Percentiles rank a stretch among this genome's conserved stretches.
Conservation (phyloP, 1,284 basidiomycete species). For the Cronartium quercuum region DNA sequence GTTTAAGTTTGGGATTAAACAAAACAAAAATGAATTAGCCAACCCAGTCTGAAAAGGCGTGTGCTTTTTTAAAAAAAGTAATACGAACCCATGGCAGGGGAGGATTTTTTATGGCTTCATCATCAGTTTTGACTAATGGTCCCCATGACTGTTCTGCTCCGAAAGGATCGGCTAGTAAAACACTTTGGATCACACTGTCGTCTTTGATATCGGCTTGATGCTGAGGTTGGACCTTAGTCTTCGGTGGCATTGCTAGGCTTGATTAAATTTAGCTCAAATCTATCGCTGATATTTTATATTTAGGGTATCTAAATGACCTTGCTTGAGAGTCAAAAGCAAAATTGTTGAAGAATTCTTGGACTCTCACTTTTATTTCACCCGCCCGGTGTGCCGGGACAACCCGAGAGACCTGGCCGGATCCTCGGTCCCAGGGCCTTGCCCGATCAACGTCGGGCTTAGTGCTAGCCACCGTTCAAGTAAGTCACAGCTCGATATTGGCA, state of each 20-base stretch:
- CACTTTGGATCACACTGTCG: slow-evolving; percentile 18
- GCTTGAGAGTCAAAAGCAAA: not conserved
- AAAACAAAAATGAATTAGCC: not conserved
- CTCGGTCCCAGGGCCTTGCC: no score
- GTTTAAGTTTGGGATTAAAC: not conserved
- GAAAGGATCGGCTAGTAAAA: slow-evolving; percentile 28
- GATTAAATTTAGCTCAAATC: not conserved
- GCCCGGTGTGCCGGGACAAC: no score
- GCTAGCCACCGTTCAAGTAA: no score
- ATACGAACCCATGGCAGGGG: slow-evolving; percentile 12
- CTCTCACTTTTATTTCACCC: no score
- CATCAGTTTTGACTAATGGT: slow-evolving; percentile 11
- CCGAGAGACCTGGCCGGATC: no score
- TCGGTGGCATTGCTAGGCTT: slow-evolving; percentile 20
- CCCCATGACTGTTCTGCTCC: slow-evolving; percentile 28
- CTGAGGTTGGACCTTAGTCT: not conserved
- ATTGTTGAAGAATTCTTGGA: not conserved
- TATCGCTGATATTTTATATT: not conserved
- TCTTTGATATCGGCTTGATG: slow-evolving; percentile 20
- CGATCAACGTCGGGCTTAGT: no score
- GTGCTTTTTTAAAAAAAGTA: not conserved
- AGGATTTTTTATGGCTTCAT: slow-evolving; percentile 4
- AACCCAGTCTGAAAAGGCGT: not conserved
- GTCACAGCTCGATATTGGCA: not conserved
- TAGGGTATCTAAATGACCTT: not conserved